Conservation (phyloP, 305 asterid genomes). For the Fraxinus floribunda region DNA sequence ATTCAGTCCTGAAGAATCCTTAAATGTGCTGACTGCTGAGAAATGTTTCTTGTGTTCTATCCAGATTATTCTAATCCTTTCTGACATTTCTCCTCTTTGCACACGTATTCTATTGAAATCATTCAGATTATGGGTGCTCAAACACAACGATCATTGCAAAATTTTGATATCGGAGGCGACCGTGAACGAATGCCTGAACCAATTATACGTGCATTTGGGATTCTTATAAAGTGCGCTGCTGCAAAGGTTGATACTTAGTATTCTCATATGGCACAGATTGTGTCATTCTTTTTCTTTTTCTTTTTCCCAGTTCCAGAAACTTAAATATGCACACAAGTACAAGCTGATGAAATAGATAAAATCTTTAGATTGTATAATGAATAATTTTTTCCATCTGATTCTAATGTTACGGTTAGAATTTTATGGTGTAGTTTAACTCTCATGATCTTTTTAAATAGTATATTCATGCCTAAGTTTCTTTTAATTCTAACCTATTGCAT, state of each 20-base stretch:
- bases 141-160: conserved; percentile 89
- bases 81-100: background rate
- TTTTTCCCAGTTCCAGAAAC: too few species aligned
- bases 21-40: background rate
- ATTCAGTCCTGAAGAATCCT: background rate
- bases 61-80: background rate
- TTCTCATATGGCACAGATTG: background rate
- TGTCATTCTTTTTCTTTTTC: too few species aligned
- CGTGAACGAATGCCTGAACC: conserved; percentile 98
- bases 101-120: conserved; percentile 5
- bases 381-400: background rate
- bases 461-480: background rate
- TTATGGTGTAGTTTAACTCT: background rate
- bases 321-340: too few species aligned
- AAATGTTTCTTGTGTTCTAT: background rate
- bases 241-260: conserved; percentile 61
- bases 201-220: conserved; percentile 81
- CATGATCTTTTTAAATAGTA: background rate
- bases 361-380: conserved; percentile 1
- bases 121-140: conserved; percentile 92
- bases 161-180: conserved; percentile 93
- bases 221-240: conserved; percentile 90
- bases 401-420: background rate
- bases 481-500: background rate
- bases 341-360: background rate